A percentile compares a stretch with the other conserved stretches of the same genome.
Evolutionary conservation across 805 yeast species (phyloP).

Genomic region (Spencermartinsiella europaea): DNA sequence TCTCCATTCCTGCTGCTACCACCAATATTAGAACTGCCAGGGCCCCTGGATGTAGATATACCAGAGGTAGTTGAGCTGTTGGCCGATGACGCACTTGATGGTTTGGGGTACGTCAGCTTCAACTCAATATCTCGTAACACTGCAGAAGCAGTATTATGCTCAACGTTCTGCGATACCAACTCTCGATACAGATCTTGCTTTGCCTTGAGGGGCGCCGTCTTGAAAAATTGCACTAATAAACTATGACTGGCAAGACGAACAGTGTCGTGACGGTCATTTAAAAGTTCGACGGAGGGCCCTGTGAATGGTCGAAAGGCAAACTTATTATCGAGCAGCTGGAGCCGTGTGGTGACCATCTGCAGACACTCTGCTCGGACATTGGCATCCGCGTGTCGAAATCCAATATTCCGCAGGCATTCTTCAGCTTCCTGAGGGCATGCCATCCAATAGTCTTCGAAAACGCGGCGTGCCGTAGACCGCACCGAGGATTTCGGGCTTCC

Average conservation of each 20-base stretch:
- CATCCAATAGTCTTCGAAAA: conserved; percentile 36
- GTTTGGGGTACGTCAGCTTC: conserved; percentile 5
- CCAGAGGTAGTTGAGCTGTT: background rate
- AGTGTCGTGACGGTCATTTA: conserved; percentile 23
- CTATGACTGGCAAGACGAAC: conserved; percentile 26
- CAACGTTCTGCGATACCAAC: conserved; percentile 34
- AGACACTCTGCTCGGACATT: conserved; percentile 25
- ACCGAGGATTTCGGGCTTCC: conserved; percentile 28
- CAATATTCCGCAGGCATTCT: conserved; percentile 26
- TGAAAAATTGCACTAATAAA: conserved; percentile 37
- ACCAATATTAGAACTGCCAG: background rate
- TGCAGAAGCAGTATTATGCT: conserved; percentile 22
- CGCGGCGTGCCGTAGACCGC: conserved; percentile 27
- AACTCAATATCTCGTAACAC: conserved; percentile 33
- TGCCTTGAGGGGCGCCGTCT: conserved; percentile 35
- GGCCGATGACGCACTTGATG: background rate
- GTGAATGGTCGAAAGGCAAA: conserved; percentile 32
- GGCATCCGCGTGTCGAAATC: conserved; percentile 26
- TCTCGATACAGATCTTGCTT: conserved; percentile 42
- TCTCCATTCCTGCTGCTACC: conserved; percentile 4
- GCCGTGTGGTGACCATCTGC: conserved; percentile 22
- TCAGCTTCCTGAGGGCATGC: conserved; percentile 34
- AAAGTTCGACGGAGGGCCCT: conserved; percentile 28
- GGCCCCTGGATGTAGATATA: background rate
- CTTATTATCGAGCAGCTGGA: conserved; percentile 25